Evolutionary conservation across 1,284 basidiomycete species (phyloP), one percentile per base, ranked within the genome.

Genomic region (Trichosporon faecale): DNA sequence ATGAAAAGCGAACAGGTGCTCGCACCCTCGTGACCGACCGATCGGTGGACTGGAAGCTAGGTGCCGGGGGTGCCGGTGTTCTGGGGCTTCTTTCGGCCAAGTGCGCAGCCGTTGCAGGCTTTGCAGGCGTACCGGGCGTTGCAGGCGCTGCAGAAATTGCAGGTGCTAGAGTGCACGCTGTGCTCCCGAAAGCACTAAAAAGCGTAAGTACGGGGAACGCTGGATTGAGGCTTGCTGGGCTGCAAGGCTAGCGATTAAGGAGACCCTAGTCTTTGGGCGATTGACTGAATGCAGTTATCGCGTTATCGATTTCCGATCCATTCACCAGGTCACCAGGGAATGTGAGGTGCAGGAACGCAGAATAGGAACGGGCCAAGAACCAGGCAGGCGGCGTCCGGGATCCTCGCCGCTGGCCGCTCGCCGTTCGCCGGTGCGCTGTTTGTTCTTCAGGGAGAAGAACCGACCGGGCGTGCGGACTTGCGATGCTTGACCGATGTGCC

Each of bases 231-330:
- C 18, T 29, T 18, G 4, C 16, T 14, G 7, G 27, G 18, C 29
- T 8, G 29, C 27, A 21, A 33, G 12, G 31, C 40, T 44, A 44
- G 40, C 57, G 57, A 61, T 61, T 61, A 61, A 61, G 57, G 57
- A 18, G 57, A 61, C 57, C 57, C 57, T 61, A 61, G 29, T 33
- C 49, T 31, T 31, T 16, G 29, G 57, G 57, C 9, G 57, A 31
- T 31, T 61, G 57, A 61, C 57, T 61, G 57, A 61, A 61, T 61
- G 57, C 4, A 31, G 57, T 61, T 61, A 61, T 61, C 57, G 57
- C 57, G 18, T 29, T 31, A 31, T 61, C 57, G 27, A n/a, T 29
- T 55, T 33, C 57, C 21, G 29, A 18, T 31, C 27, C 14, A 61
- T 61, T 61, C 57, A 61, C 5, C 57, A 14, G 35, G 35, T 9